A percentile compares a stretch with the other conserved stretches of the same genome.
Conservation (phyloP, 192 early-diverging fungal genomes). For the Polychytrium aggregatum region DNA sequence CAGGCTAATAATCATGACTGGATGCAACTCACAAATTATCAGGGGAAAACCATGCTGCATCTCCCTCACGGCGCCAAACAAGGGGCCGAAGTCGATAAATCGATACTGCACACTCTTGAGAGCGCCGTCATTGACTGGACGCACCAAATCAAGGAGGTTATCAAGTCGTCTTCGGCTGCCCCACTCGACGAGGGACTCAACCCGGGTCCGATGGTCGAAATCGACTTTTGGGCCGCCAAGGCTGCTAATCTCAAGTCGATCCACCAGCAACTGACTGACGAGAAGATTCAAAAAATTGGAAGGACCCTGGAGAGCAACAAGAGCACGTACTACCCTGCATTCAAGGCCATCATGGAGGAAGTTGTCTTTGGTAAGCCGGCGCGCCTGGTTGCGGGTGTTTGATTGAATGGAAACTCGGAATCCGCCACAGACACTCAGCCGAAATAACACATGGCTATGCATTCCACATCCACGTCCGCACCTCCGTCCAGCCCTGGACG, state of each 20-base stretch:
- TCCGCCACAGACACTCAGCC: too few species aligned
- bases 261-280: slow-evolving; percentile 48
- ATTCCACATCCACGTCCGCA: too few species aligned
- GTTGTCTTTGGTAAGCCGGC: slow-evolving; percentile 41
- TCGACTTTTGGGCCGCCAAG: slow-evolving; percentile 60
- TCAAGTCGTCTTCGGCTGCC: slow-evolving; percentile 44
- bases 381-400: background rate
- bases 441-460: too few species aligned
- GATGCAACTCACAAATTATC: background rate
- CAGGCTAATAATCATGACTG: too few species aligned
- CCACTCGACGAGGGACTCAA: slow-evolving; percentile 51
- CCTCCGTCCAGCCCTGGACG: slow-evolving; percentile 53
- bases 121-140: slow-evolving; percentile 60
- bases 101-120: slow-evolving; percentile 47
- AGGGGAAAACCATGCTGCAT: slow-evolving; percentile 58
- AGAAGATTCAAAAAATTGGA: slow-evolving; percentile 51
- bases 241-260: slow-evolving; percentile 53
- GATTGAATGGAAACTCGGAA: slow-evolving; percentile 1
- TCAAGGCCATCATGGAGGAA: slow-evolving; percentile 52
- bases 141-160: slow-evolving; percentile 57
- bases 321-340: slow-evolving; percentile 61
- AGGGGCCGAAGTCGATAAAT: slow-evolving; percentile 35
- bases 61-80: slow-evolving; percentile 45
- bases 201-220: slow-evolving; percentile 52
- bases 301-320: slow-evolving; percentile 41